Conservation (phyloP, 306 rosid species). For the Citrullus mucosospermus region DNA sequence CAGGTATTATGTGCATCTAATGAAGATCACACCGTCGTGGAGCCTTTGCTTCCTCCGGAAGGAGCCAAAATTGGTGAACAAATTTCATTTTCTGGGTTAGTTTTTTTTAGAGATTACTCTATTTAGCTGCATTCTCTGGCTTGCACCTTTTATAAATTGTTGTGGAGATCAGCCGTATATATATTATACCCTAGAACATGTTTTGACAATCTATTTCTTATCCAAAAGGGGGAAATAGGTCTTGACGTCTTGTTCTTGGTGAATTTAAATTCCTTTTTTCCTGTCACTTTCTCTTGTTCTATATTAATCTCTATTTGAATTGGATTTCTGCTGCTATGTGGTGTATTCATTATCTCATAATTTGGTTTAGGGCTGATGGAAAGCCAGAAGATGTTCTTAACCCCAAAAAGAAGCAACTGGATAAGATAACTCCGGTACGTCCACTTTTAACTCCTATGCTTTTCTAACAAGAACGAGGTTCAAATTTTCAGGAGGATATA, state of each 20-base stretch:
- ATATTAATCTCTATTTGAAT: not conserved
- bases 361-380: constrained; percentile 62
- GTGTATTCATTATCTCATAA: not conserved
- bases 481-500: not conserved
- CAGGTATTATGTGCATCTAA: constrained; percentile 90
- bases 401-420: constrained; percentile 96
- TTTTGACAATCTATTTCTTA: not conserved
- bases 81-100: constrained; percentile 68
- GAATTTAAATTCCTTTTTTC: not conserved
- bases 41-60: constrained; percentile 87
- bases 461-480: not conserved
- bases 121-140: not conserved
- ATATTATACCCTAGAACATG: not conserved
- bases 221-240: not conserved
- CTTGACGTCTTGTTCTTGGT: not conserved
- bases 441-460: not conserved
- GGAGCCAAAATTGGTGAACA: constrained; percentile 76
- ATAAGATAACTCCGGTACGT: constrained; percentile 84
- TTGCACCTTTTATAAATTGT: not conserved
- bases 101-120: constrained; percentile 7
- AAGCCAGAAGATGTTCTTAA: constrained; percentile 95
- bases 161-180: not conserved
- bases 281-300: not conserved
- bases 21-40: constrained; percentile 68
- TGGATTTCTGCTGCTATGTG: not conserved